Conservation (phyloP, 2,329 filamentous ascomycete genomes). For the Pyricularia pennisetigena region DNA sequence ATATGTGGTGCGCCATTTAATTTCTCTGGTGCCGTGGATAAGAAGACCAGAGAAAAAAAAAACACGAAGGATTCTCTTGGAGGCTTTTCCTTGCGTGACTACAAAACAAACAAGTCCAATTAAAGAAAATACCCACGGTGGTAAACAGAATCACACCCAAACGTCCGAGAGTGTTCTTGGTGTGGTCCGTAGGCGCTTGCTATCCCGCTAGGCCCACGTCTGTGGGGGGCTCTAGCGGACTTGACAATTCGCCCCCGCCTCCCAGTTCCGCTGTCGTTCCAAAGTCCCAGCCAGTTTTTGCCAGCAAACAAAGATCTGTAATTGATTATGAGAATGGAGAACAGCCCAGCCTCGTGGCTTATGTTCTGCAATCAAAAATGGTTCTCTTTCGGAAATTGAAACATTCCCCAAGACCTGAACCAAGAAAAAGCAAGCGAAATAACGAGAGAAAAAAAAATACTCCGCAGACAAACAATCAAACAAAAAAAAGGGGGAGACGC, state of each 20-base stretch:
- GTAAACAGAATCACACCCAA: background rate
- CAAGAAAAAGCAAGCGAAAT: background rate
- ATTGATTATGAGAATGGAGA: background rate
- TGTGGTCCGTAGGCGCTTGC: background rate
- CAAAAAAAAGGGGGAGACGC: background rate
- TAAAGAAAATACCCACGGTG: background rate
- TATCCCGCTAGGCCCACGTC: background rate
- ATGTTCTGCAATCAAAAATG: background rate
- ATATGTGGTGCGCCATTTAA: conserved; percentile 4
- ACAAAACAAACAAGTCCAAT: no score
- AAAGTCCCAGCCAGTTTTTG: no score
- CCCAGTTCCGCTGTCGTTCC: background rate
- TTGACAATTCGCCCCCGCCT: background rate
- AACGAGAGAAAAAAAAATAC: background rate
- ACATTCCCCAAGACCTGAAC: background rate
- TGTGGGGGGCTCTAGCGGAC: background rate
- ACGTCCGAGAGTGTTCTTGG: background rate
- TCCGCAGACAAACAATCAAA: background rate
- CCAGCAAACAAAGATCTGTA: background rate
- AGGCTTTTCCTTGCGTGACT: background rate
- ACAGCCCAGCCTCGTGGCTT: background rate
- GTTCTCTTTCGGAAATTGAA: background rate
- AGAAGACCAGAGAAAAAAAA: background rate
- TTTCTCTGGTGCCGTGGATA: background rate
- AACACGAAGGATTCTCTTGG: background rate